These are phyloP conservation scores for Waitea zeae DNA, from an alignment of 1,284 basidiomycete genomes.

Conservation along the genomic window DNA sequence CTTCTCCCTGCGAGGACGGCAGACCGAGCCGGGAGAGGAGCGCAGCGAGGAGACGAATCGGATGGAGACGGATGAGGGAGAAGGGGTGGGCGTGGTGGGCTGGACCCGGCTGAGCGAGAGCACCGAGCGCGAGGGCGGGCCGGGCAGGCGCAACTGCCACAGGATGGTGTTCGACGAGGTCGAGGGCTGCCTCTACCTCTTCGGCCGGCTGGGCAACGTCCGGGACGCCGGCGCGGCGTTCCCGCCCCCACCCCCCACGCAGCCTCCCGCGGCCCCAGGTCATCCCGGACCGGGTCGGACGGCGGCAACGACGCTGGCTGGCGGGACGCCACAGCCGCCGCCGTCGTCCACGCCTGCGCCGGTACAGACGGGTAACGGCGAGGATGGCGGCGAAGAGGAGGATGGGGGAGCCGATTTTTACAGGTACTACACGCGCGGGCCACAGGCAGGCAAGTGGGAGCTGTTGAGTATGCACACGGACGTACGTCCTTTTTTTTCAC, in stretches of 20 bases:
- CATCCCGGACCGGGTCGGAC: too few relatives aligned
- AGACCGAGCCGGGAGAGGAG: too few relatives aligned
- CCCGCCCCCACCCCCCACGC: too few relatives aligned
- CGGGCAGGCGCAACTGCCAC: constrained; percentile 61
- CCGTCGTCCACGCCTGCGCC: too few relatives aligned
- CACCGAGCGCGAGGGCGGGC: constrained; percentile 43
- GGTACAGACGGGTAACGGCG: not conserved
- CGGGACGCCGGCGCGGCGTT: constrained; percentile 20
- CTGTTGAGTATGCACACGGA: not conserved
- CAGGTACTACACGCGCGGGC: not conserved
- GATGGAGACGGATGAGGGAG: not conserved
- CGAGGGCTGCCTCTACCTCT: constrained; percentile 50
- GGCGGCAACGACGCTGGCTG: too few relatives aligned
- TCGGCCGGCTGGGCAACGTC: constrained; percentile 41
- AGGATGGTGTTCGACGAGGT: constrained; percentile 62
- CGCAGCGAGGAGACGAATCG: too few relatives aligned
- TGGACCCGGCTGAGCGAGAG: constrained; percentile 48
- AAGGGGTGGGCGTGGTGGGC: constrained; percentile 27
- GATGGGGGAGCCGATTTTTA: not conserved
- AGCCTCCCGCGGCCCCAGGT: too few relatives aligned
- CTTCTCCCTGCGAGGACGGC: constrained; percentile 28
- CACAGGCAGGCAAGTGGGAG: not conserved
- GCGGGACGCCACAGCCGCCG: too few relatives aligned
- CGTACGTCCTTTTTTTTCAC: too few relatives aligned
- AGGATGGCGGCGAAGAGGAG: not conserved